phyloP scores from a whole-genome alignment of 495 filamentous ascomycete genomes.

The Annulohypoxylon bovei region DNA sequence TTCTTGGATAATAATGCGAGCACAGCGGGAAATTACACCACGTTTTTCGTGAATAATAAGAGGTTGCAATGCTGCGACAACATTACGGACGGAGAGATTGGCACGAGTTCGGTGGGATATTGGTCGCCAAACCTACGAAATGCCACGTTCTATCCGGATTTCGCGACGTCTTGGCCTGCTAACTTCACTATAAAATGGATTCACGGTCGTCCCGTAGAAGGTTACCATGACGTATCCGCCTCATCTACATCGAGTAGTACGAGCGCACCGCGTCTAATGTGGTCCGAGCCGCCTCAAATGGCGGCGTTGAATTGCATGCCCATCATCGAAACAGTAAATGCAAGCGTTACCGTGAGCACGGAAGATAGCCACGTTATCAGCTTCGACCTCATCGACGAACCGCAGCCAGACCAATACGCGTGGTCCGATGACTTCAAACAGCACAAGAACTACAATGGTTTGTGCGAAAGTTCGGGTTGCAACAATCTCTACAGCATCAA shows the following conservation, averaged over 20 bases:
- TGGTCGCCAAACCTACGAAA: conserved; percentile 12
- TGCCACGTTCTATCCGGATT: neutral
- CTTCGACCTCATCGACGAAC: conserved; percentile 40
- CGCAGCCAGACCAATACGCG: conserved; percentile 28
- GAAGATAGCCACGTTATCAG: conserved; percentile 44
- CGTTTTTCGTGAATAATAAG: conserved; percentile 39
- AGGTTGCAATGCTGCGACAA: conserved; percentile 48
- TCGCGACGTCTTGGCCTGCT: conserved; percentile 25
- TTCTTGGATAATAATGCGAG: neutral
- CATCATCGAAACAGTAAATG: conserved; percentile 46
- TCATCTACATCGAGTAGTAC: neutral
- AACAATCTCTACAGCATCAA: conserved; percentile 11
- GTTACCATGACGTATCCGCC: neutral
- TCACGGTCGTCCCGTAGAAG: conserved; percentile 34
- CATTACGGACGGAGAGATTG: conserved; percentile 28
- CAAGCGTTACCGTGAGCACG: conserved; percentile 46
- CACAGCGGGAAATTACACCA: conserved; percentile 8
- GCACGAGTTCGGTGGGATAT: conserved; percentile 20
- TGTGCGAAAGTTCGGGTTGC: neutral
- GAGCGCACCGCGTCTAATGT: conserved; percentile 27
- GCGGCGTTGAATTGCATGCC: conserved; percentile 49
- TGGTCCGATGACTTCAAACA: conserved; percentile 45
- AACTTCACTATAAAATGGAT: conserved; percentile 54
- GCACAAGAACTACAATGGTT: neutral
- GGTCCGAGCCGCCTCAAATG: conserved; percentile 30